Evolutionary conservation across 1,139 yeast species (phyloP).

Genomic region (Hansenula lynferdii): DNA sequence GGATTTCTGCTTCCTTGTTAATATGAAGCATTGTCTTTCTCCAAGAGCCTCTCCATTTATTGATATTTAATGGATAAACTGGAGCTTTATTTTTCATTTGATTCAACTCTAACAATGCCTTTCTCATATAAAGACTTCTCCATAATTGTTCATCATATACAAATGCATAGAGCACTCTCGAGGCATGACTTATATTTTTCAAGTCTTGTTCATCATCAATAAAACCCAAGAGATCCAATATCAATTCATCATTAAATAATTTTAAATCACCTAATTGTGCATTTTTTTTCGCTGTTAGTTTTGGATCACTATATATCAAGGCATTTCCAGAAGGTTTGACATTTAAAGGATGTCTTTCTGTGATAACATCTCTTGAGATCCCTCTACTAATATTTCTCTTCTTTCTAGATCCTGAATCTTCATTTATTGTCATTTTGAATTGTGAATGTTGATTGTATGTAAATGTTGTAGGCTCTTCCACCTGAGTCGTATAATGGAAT

Average conservation of each 20-base stretch:
- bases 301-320: conserved; percentile 22
- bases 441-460: too few species aligned
- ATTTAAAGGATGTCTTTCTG: conserved; percentile 60
- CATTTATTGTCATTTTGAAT: conserved; percentile 3
- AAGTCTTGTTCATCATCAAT: conserved; percentile 43
- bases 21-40: conserved; percentile 50
- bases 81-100: conserved; percentile 6
- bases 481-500: too few species aligned
- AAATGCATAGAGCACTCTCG: conserved; percentile 68
- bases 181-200: conserved; percentile 47
- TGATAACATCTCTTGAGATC: conserved; percentile 19
- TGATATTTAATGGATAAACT: conserved; percentile 23
- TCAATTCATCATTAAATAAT: conserved; percentile 52
- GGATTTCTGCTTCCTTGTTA: conserved; percentile 37
- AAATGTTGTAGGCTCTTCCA: too few species aligned
- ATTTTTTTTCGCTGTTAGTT: conserved; percentile 19
- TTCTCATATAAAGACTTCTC: conserved; percentile 51
- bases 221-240: conserved; percentile 41
- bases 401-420: conserved; percentile 11
- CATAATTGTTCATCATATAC: conserved; percentile 73
- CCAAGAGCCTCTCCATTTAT: conserved; percentile 77
- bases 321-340: conserved; percentile 72
- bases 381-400: conserved; percentile 14
- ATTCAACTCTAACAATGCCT: conserved; percentile 12
- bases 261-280: conserved; percentile 45